Percentiles rank a stretch among this genome's conserved stretches.
These are phyloP conservation scores for Tagetes erecta DNA, from an alignment of 129 eudicot genomes.

Conservation along the genomic window DNA sequence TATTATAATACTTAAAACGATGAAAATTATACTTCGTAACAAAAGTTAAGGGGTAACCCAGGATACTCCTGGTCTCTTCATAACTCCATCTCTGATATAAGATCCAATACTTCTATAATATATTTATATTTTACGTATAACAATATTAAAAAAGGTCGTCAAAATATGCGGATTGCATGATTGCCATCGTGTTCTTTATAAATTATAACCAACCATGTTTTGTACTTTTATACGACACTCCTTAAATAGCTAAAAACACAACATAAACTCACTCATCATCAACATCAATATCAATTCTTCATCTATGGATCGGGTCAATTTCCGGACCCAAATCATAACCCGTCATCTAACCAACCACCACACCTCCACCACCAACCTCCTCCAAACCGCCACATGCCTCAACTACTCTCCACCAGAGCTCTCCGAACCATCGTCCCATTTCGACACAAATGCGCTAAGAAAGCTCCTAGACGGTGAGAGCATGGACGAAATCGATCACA, in stretches of 20 bases:
- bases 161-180: too few relatives aligned
- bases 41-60: too few relatives aligned
- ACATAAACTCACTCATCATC: background rate
- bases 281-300: background rate
- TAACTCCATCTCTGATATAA: too few relatives aligned
- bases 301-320: constrained; percentile 45
- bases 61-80: too few relatives aligned
- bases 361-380: constrained; percentile 15
- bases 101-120: too few relatives aligned
- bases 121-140: too few relatives aligned
- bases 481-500: constrained; percentile 58
- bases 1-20: too few relatives aligned
- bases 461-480: constrained; percentile 56
- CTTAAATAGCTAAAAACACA: background rate
- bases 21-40: too few relatives aligned
- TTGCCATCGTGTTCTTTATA: background rate
- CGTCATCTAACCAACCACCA: constrained; percentile 38
- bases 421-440: constrained; percentile 29
- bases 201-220: constrained; percentile 1
- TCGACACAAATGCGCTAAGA: constrained; percentile 51
- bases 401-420: constrained; percentile 59
- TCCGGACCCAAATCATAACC: constrained; percentile 49
- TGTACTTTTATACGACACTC: background rate
- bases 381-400: constrained; percentile 41
- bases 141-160: too few relatives aligned